A percentile compares a stretch with the other conserved stretches of the same genome.
Conservation (phyloP, 345 rosid genomes). For the Citrus cavaleriei region DNA sequence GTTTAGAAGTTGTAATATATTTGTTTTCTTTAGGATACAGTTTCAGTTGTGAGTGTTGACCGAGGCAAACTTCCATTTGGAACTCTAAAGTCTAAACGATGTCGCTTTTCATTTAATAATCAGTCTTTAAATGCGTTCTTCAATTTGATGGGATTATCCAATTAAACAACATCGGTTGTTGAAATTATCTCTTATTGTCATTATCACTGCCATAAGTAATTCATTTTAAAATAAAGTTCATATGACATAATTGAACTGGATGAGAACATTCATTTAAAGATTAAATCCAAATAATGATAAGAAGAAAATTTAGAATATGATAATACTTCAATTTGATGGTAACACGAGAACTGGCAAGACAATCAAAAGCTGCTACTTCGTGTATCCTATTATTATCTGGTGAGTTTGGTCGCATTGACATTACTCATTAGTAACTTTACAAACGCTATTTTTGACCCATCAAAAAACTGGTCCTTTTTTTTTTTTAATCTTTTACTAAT, state of each 20-base stretch:
- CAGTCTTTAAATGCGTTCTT: not conserved
- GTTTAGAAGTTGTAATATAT: not conserved
- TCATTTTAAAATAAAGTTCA: not conserved
- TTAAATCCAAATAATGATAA: too few relatives aligned
- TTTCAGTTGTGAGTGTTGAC: not conserved
- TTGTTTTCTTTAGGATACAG: not conserved
- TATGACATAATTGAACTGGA: not conserved
- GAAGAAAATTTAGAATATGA: not conserved
- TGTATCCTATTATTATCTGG: not conserved
- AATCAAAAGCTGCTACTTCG: not conserved
- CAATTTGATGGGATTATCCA: not conserved
- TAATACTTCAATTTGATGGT: not conserved
- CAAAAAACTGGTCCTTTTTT: not conserved
- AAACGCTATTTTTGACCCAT: not conserved
- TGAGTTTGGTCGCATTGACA: not conserved
- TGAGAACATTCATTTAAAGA: not conserved
- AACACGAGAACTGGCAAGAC: not conserved
- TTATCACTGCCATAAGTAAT: too few relatives aligned
- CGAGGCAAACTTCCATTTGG: not conserved
- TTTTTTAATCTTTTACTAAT: not conserved
- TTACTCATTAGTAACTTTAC: not conserved
- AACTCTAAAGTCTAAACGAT: not conserved
- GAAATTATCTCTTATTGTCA: not conserved
- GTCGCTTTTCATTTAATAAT: not conserved
- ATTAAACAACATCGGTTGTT: not conserved